Evolutionary conservation across 2,329 filamentous ascomycete species (phyloP).

Genomic region (Trichoderma endophyticum): DNA sequence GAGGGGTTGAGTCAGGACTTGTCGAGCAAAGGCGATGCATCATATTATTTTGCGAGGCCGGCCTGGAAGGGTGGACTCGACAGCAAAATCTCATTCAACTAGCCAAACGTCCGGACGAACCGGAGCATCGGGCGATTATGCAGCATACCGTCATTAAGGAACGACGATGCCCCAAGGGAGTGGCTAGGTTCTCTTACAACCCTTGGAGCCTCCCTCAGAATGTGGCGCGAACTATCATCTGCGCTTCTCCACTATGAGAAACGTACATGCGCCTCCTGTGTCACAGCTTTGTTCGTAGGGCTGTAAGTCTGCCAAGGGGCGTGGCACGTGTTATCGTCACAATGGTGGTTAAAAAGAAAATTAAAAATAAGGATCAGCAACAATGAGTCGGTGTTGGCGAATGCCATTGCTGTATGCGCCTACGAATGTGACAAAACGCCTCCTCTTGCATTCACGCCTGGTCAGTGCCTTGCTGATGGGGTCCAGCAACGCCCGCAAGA

Average conservation of each 20-base stretch:
- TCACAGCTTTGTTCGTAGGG: slow-evolving; percentile 6
- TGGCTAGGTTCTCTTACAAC: not conserved
- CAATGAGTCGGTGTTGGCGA: not conserved
- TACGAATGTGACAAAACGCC: not conserved
- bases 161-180: not conserved
- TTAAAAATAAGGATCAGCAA: not conserved
- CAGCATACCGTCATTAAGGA: not conserved
- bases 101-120: not conserved
- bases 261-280: slow-evolving; percentile 8
- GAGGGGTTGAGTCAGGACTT: slow-evolving; percentile 4
- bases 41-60: not conserved
- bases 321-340: not conserved
- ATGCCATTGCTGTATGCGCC: not conserved
- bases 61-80: not conserved
- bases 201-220: not conserved
- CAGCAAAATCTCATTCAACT: not conserved
- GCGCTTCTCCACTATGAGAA: slow-evolving; percentile 1
- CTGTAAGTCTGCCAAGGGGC: not conserved
- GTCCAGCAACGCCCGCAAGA: slow-evolving; percentile 2
- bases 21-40: slow-evolving; percentile 5
- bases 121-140: slow-evolving; percentile 1
- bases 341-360: not conserved
- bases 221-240: slow-evolving; percentile 14
- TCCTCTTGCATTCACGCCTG: not conserved
- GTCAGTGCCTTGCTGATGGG: not conserved